Percentiles rank a stretch among this genome's conserved stretches.
phyloP scores from a whole-genome alignment of 768 basidiomycete species.

The Boletus rubropictus region DNA sequence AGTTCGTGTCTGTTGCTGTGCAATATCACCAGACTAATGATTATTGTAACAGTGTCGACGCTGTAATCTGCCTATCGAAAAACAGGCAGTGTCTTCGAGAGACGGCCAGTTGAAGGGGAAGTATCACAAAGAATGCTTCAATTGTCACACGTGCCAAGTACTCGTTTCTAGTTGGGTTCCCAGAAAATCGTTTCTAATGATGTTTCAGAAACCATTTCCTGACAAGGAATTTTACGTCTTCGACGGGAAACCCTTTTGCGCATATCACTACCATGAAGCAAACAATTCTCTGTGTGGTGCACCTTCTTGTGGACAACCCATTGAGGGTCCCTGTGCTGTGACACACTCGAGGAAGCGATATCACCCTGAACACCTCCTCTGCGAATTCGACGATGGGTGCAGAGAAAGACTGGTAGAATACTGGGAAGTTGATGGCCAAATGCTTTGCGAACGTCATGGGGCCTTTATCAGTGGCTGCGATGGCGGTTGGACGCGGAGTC shows the following conservation, averaged over 20 bases:
- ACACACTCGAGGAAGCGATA: constrained; percentile 76
- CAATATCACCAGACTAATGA: constrained; percentile 1
- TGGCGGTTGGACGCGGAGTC: constrained; percentile 15
- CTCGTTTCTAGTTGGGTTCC: constrained; percentile 15
- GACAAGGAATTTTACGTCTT: constrained; percentile 90
- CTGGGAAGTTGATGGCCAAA: constrained; percentile 81
- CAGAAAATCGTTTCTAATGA: constrained; percentile 1
- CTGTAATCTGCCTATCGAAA: constrained; percentile 84
- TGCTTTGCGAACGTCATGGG: constrained; percentile 85
- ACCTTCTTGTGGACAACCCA: constrained; percentile 73
- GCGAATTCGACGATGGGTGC: constrained; percentile 60
- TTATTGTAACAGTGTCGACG: constrained; percentile 63
- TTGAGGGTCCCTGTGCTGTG: constrained; percentile 90
- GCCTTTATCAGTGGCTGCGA: constrained; percentile 23
- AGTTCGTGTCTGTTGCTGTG: constrained; percentile 37
- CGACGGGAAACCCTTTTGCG: constrained; percentile 86
- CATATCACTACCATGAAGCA: constrained; percentile 88
- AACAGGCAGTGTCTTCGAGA: constrained; percentile 81
- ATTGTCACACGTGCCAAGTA: constrained; percentile 78
- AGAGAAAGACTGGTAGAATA: constrained; percentile 68
- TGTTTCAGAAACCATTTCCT: constrained; percentile 73
- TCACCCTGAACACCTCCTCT: constrained; percentile 85
- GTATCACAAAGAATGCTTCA: constrained; percentile 89
- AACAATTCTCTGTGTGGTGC: constrained; percentile 87
- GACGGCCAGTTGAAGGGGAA: constrained; percentile 96